Base-by-base conservation (phyloP, 2,329 filamentous ascomycete species). In the Bimuria novae-zelandiae region DNA sequence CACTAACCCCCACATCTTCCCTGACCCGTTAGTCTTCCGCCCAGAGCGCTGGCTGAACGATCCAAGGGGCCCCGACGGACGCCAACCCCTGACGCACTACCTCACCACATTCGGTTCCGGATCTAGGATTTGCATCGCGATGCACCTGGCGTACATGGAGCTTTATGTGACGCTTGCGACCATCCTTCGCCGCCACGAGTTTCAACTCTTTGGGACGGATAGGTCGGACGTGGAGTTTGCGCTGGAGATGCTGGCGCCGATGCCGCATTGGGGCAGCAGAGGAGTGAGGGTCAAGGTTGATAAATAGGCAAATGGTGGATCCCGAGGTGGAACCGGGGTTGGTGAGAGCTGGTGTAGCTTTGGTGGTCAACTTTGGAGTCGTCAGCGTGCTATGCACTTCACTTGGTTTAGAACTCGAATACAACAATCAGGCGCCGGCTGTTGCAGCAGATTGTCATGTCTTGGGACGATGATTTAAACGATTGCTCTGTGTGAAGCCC, bases 31-130 rank as follows among this genome's bases (percentile, higher is more conserved):
- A 0, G 40, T 21, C 7, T 65, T 64, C 48, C n/a, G 19, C 8
- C 61, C 62, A n/a, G 61, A 64, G 48, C 17, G 62, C 30, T 61
- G 56, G 56, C 27, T 63, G 12, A 32, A 51, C 25, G 44, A 46
- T 17, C 25, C 50, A 14, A 32, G 14, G 25, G 36, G 32, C 1
- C 40, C 48, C 0, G 41, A 47, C 14, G 57, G 53, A 4, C 47
- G 50, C 10, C 36, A 39, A 4, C 49, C 51, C 7, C 36, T 64
- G 11, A 45, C 37, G 1, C 39, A 53, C 3, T 64, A 59, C 32
- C 33, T 64, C 3, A 49, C 49, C 25, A 5, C 39, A 3, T 64
- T 64, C 37, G 54, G 58, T 23, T 5, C 17, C 22, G 36, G 36
- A n/a, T 39, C 51, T 7, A 27, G 60, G 2, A 49, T 41, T 17